Percentiles rank a stretch among this genome's conserved stretches.
These are phyloP conservation scores for Basidiobolus meristosporus DNA, from an alignment of 371 early-diverging fungal genomes.

Conservation along the genomic window DNA sequence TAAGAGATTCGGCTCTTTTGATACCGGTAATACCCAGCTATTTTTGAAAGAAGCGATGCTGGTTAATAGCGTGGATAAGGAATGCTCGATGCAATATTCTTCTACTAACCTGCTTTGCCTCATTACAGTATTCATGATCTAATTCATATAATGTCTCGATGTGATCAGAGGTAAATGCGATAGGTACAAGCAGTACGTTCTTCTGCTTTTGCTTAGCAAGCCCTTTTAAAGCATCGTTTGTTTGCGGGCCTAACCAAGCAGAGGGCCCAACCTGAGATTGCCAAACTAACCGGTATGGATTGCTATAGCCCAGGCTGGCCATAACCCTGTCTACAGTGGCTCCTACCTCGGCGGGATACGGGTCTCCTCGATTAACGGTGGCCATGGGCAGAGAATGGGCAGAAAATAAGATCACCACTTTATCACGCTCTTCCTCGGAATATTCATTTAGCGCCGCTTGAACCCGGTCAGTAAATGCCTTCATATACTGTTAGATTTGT, in stretches of 20 bases:
- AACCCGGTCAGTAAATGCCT: conserved; percentile 61
- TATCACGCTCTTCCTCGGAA: conserved; percentile 32
- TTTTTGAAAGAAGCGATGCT: too few relatives aligned
- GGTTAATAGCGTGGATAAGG: too few relatives aligned
- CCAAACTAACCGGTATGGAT: conserved; percentile 89
- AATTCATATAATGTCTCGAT: conserved; percentile 92
- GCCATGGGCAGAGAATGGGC: conserved; percentile 93
- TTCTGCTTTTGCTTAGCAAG: conserved; percentile 56
- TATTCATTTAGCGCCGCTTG: conserved; percentile 44
- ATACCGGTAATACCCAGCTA: conserved; percentile 56
- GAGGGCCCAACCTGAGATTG: conserved; percentile 89
- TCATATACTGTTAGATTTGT: neutral
- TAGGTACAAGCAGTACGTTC: conserved; percentile 69
- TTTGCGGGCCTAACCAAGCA: conserved; percentile 88
- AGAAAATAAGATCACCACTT: conserved; percentile 75
- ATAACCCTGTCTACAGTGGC: conserved; percentile 76
- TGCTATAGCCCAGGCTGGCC: conserved; percentile 40
- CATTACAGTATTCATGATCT: conserved; percentile 73
- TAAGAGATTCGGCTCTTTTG: conserved; percentile 76
- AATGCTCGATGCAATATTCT: neutral
- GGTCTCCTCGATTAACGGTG: conserved; percentile 76
- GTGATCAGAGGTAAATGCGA: conserved; percentile 92
- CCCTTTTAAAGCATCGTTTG: conserved; percentile 55
- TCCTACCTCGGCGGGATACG: conserved; percentile 82
- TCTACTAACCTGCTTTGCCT: conserved; percentile 59